phyloP scores from a whole-genome alignment of 2,329 filamentous ascomycete genomes.

The Cytospora schulzeri region DNA sequence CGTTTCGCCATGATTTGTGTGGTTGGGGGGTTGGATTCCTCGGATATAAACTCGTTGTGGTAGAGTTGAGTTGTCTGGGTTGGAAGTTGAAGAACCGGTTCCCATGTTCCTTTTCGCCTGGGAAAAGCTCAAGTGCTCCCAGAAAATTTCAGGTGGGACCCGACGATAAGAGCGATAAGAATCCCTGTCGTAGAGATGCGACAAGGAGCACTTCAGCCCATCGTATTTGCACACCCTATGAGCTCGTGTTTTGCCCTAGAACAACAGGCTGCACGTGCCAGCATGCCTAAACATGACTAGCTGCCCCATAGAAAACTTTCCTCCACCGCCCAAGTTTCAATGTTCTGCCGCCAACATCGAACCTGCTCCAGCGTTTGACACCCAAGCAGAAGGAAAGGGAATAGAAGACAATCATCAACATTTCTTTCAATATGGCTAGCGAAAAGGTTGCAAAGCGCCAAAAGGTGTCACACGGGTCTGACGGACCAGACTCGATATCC shows the following conservation, averaged over 20 bases:
- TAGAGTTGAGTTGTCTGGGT: background rate
- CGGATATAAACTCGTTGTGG: conserved; percentile 22
- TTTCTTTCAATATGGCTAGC: conserved; percentile 1
- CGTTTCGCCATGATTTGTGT: conserved; percentile 72
- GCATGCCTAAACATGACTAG: background rate
- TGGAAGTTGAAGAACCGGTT: background rate
- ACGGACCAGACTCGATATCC: conserved; percentile 11
- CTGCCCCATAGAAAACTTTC: conserved; percentile 12
- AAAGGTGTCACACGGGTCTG: conserved; percentile 40
- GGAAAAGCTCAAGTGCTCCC: background rate
- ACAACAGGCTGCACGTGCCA: background rate
- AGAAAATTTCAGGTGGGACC: conserved; percentile 40
- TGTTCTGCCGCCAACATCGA: background rate
- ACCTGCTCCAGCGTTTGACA: background rate
- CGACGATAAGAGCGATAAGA: conserved; percentile 40
- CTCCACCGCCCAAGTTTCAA: background rate
- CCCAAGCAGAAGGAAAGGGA: background rate
- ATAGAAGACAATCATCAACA: background rate
- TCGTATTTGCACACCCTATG: background rate
- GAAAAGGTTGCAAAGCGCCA: conserved; percentile 41
- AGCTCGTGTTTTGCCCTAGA: background rate
- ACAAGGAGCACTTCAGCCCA: background rate
- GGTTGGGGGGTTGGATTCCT: background rate
- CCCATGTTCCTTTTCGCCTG: background rate
- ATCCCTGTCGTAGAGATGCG: background rate